Base-by-base conservation (phyloP, 2,329 filamentous ascomycete species). In the Diaporthe velutina region DNA sequence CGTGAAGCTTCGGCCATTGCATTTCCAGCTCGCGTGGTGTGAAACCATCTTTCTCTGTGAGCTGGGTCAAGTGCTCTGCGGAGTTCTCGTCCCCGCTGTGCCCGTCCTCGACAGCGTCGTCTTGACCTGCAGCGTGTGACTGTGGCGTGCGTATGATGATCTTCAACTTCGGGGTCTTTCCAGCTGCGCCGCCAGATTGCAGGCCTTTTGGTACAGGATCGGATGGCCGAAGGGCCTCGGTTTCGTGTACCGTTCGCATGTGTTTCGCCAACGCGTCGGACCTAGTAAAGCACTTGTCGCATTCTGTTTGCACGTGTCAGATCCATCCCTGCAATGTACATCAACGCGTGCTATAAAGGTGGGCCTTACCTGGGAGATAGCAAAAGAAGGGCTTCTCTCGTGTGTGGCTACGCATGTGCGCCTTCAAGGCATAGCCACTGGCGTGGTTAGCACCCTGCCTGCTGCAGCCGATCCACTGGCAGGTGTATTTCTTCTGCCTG, bases 351-450 rank as follows among this genome's bases (percentile, higher is more conserved):
- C 9, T 17, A 33, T 48, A 70, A 13, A 6, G 17, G 55, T 15
- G 25, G 42, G 42, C 79, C 89, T 77, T 89, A 98, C 96, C 96
- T 74, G 97, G 97, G 54, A 99, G 85, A 40, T 95, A 94, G 84
- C 97, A 99, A 85, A 98, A 98, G 82, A 98, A 98, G 0, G 97
- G 97, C 86, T 99, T 99, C 88, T 99, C 97, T 81, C 97, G 91
- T 1, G 97, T 99, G 83, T 99, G 97, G 82, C 96, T 98, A 79
- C 97, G 90, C 96, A 99, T 98, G 82, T 99, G 97, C 13, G 97
- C 97, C 83, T 98, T 96, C 77, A 99, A 86, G 6, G 97, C 97
- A 85, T 99, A 99, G 3, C 95, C 97, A 80, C 95, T 98, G 1
- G 96, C 96, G 84, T 99, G 97, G 25, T 95, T 92, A 84, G 97